These are phyloP conservation scores for Porphyrellus cyaneotinctus DNA, from an alignment of 768 basidiomycete genomes.

Conservation along the genomic window DNA sequence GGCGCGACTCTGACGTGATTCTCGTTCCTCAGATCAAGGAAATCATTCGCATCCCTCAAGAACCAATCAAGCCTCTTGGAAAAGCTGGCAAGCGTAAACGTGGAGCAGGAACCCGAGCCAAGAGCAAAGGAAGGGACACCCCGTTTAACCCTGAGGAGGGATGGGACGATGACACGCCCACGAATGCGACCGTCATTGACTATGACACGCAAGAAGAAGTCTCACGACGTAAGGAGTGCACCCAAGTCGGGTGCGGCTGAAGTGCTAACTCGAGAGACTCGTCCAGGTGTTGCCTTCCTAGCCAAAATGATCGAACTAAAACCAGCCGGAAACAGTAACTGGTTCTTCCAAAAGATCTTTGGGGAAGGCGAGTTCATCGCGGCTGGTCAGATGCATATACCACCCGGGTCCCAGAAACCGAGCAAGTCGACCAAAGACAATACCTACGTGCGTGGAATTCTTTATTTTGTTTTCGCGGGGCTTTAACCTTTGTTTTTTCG, in stretches of 20 bases:
- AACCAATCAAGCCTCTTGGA: constrained; percentile 45
- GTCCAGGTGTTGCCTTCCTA: constrained; percentile 75
- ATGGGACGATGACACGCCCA: constrained; percentile 79
- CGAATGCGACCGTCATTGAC: constrained; percentile 63
- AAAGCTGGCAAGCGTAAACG: constrained; percentile 37
- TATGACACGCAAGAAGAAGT: constrained; percentile 59
- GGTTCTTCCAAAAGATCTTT: constrained; percentile 89
- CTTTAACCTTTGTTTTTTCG: not conserved
- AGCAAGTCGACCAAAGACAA: constrained; percentile 91
- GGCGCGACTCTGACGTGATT: constrained; percentile 45
- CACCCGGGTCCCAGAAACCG: constrained; percentile 75
- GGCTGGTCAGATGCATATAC: constrained; percentile 82
- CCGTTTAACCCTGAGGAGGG: constrained; percentile 61
- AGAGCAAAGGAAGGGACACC: constrained; percentile 33
- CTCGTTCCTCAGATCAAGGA: constrained; percentile 65
- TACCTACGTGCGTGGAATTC: constrained; percentile 62
- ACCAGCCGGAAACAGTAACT: constrained; percentile 57
- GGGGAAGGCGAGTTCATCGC: constrained; percentile 90
- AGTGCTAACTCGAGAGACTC: constrained; percentile 1
- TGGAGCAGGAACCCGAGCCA: constrained; percentile 27
- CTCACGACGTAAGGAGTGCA: constrained; percentile 58
- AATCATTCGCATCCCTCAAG: constrained; percentile 55
- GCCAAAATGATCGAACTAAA: constrained; percentile 60
- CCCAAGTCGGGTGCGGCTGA: not conserved
- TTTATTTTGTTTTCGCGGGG: not conserved